Base-by-base conservation (phyloP, 495 filamentous ascomycete genomes). In the Xylaria longipes region DNA sequence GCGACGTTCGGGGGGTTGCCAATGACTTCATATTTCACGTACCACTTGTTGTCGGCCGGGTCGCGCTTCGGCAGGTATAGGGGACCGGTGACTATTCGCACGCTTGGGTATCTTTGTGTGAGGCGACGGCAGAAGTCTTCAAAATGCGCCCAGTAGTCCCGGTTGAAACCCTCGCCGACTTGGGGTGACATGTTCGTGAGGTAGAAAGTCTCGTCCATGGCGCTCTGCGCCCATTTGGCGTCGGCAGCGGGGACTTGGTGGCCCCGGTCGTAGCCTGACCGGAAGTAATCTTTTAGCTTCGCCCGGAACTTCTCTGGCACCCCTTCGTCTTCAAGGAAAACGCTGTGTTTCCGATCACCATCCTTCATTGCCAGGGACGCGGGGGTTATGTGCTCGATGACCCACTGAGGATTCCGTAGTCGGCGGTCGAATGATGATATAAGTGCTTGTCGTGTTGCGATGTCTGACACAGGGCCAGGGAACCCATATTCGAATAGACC, bases 121-220 rank as follows among this genome's bases (percentile, higher is more conserved):
- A 99, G 86, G 9, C 93, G 84, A 3, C 96, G 89, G 81, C 97
- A 97, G 80, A 98, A 99, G 74, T 97, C 94, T 82, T 99, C 96
- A 76, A 99, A 95, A 78, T 98, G 97, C 64, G 97, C 91, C 96
- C 96, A 99, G 89, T 99, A 97, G 82, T 99, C 96, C 25, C 96
- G 87, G 82, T 99, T 99, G 85, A 99, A 99, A 37, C 96, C 96
- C 78, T 96, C 93, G 63, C 96, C 96, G 3, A 99, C 95, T 81
- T 99, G 96, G 22, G 96, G 96, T 75, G 93, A 97, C 95, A 99
- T 99, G 83, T 99, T 99, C 77, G 85, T 91, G 50, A 99, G 88
- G 73, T 86, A 88, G 78, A 99, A 99, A 2, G 96, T 99, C 58
- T 91, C 93, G 82, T 99, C 90, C 91, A 99, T 95, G 22, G 97